Evolutionary conservation across 805 yeast genomes (phyloP), one percentile per base, ranked within the genome.

Genomic region (Suhomyces kilbournensis): DNA sequence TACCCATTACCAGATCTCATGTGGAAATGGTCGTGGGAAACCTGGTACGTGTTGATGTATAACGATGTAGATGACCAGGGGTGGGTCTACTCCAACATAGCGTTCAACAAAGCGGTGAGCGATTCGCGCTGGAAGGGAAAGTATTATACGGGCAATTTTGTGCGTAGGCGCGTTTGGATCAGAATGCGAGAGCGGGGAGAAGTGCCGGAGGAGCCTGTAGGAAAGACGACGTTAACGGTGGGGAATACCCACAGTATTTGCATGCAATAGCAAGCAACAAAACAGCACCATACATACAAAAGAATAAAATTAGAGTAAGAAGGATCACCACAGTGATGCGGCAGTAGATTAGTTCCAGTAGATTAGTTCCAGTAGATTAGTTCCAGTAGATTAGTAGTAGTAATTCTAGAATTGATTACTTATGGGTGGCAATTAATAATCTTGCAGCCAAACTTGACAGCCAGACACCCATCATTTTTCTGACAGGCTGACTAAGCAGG

Each of bases 61-160:
- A 70, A 72, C 40, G 90, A 87, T 61, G 86, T 82, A 19, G 96
- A 88, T 65, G 92, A 87, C 60, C 88, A 85, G 61, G 96, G 96
- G n/a, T 88, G 96, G 96, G 64, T 77, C 30, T 89, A 88, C 61
- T 76, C 87, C 52, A 71, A 80, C 68, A 58, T 76, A 22, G 79
- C 84, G 54, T 79, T 78, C 60, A 65, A 70, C 8, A 43, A 39
- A 17, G 7, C 26, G 5, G 7, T 52, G 20, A 69, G 79, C 19
- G 60, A 57, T 54, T 59, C 58, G 23, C 62, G 66, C 45, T 88
- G 96, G 96, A 81, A 83, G 59, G 89, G 88, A 3, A 81, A 79
- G 60, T 74, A 77, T 46, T 73, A 75, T 56, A 70, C 79, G 54
- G 85, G 87, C 1, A 79, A 84, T 53, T 79, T 82, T 63, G 88